phyloP scores from a whole-genome alignment of 257 asterid genomes.

The Hygrophila difformis region DNA sequence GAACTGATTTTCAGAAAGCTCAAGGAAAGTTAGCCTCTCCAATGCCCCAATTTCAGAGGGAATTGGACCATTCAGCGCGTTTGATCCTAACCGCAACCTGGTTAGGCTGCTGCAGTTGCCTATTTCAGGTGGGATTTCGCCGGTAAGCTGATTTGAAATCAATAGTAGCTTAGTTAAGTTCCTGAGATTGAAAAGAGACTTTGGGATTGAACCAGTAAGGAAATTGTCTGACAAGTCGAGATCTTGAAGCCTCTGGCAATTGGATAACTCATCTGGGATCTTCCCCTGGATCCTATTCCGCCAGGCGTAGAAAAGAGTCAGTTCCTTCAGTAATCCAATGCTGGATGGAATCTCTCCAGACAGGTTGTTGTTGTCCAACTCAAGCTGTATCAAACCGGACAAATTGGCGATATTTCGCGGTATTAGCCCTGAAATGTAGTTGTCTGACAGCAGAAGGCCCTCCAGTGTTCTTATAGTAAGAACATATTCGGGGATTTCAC shows the following conservation, averaged over 20 bases:
- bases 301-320: conserved; percentile 65
- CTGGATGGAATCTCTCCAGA: conserved; percentile 48
- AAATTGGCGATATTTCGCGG: conserved; percentile 48
- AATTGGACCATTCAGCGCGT: conserved; percentile 38
- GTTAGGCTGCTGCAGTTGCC: conserved; percentile 57
- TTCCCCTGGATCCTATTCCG: conserved; percentile 56
- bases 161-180: conserved; percentile 54
- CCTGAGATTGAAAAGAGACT: conserved; percentile 40
- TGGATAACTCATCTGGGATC: conserved; percentile 47
- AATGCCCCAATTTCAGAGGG: conserved; percentile 44
- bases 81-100: conserved; percentile 52
- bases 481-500: conserved; percentile 46
- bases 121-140: conserved; percentile 46
- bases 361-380: conserved; percentile 55
- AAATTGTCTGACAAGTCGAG: conserved; percentile 57
- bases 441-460: conserved; percentile 64
- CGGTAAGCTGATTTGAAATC: conserved; percentile 55
- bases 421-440: conserved; percentile 39
- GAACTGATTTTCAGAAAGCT: conserved; percentile 51
- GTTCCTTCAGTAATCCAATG: conserved; percentile 55
- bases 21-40: conserved; percentile 43
- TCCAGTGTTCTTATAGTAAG: conserved; percentile 33
- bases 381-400: conserved; percentile 51
- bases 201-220: conserved; percentile 53
- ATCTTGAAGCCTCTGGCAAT: conserved; percentile 45